Percentiles rank a stretch among this genome's conserved stretches.
phyloP scores from a whole-genome alignment of 2,329 filamentous ascomycete species.

The Magnaporthiopsis rhizophila region DNA sequence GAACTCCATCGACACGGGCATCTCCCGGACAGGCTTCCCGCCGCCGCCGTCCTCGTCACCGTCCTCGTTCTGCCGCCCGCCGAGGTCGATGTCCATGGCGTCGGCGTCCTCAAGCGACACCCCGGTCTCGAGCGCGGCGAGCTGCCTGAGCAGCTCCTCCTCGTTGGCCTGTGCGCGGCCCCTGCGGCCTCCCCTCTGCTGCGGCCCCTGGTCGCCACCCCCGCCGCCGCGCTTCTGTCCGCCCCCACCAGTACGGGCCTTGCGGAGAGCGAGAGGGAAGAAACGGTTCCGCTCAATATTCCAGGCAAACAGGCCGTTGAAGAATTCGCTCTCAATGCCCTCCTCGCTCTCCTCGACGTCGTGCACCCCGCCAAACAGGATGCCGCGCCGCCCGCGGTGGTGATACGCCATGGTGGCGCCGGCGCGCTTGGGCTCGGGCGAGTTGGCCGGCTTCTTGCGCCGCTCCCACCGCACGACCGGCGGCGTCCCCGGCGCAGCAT shows the following conservation, averaged over 20 bases:
- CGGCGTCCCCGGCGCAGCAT: slow-evolving; percentile 55
- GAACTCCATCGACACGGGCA: slow-evolving; percentile 67
- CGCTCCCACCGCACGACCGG: slow-evolving; percentile 85
- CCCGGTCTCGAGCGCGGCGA: slow-evolving; percentile 77
- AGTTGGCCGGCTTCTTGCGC: slow-evolving; percentile 84
- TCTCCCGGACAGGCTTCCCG: slow-evolving; percentile 49
- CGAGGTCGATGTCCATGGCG: slow-evolving; percentile 35
- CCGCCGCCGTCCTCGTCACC: slow-evolving; percentile 34
- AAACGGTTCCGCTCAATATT: slow-evolving; percentile 93
- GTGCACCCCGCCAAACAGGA: slow-evolving; percentile 90
- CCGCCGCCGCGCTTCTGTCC: slow-evolving; percentile 20
- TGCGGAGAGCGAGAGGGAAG: slow-evolving; percentile 73
- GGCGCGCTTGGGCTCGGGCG: slow-evolving; percentile 73
- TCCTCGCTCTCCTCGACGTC: slow-evolving; percentile 89
- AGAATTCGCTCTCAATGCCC: slow-evolving; percentile 95
- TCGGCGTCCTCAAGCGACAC: slow-evolving; percentile 49
- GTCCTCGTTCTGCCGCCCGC: slow-evolving; percentile 26
- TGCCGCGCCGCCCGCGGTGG: slow-evolving; percentile 67
- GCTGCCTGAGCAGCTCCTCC: slow-evolving; percentile 78
- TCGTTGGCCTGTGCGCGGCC: slow-evolving; percentile 84
- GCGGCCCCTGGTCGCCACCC: slow-evolving; percentile 30
- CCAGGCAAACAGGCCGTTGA: slow-evolving; percentile 86
- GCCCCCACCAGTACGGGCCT: slow-evolving; percentile 48
- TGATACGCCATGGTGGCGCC: slow-evolving; percentile 93
- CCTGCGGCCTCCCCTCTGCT: slow-evolving; percentile 47